phyloP scores from a whole-genome alignment of 305 asterid species.

The Ilex paraguariensis region DNA sequence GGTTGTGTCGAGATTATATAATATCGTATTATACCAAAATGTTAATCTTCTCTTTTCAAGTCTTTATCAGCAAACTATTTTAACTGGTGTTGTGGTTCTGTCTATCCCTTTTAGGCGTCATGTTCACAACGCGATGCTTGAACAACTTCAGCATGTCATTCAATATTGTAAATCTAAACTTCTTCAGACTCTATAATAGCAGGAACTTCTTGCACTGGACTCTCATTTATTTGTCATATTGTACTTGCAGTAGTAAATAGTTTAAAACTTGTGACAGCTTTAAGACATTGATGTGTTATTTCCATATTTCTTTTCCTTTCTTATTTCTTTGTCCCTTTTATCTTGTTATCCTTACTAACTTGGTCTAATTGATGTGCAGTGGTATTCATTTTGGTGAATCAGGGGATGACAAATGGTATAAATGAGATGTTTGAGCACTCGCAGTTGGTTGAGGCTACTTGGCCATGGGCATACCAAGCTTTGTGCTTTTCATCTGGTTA shows the following conservation, averaged over 20 bases:
- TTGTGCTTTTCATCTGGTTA: conserved; percentile 82
- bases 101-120: no score
- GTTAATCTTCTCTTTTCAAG: no score
- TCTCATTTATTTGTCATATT: no score
- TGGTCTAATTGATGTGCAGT: conserved; percentile 27
- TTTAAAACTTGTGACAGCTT: neutral
- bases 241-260: neutral
- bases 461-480: conserved; percentile 78
- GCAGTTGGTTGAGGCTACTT: conserved; percentile 56
- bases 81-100: no score
- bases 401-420: conserved; percentile 35
- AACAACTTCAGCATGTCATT: no score
- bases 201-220: no score
- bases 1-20: no score
- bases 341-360: conserved; percentile 4
- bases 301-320: neutral
- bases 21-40: no score
- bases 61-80: no score
- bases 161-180: no score
- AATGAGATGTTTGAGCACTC: conserved; percentile 69
- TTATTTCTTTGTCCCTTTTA: neutral
- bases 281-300: neutral
- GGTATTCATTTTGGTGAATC: conserved; percentile 48
- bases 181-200: no score
- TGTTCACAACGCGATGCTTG: no score